These are phyloP conservation scores for Neonectria magnoliae DNA, from an alignment of 2,329 filamentous ascomycete species.

Conservation along the genomic window DNA sequence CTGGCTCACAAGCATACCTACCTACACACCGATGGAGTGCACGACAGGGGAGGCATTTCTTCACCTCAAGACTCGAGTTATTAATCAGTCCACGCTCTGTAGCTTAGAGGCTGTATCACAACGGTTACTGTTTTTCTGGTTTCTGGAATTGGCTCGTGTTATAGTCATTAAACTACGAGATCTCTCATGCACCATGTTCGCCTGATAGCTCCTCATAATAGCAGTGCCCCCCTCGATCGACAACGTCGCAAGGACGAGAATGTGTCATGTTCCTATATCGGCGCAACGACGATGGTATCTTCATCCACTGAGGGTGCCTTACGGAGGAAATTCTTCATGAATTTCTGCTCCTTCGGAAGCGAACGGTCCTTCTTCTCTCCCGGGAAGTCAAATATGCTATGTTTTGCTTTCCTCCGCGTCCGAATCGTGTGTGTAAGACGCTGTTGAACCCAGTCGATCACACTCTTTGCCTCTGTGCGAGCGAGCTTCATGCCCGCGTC, in stretches of 20 bases:
- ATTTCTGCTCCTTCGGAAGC: constrained; percentile 57
- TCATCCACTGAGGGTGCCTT: constrained; percentile 34
- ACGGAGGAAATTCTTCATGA: constrained; percentile 60
- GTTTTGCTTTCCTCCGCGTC: constrained; percentile 66
- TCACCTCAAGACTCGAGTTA: constrained; percentile 38
- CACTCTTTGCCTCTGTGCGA: constrained; percentile 80
- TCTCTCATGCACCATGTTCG: constrained; percentile 20
- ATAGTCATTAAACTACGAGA: constrained; percentile 41
- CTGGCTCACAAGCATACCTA: constrained; percentile 25
- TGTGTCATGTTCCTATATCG: constrained; percentile 3
- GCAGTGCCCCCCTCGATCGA: background rate
- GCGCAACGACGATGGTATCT: constrained; percentile 36
- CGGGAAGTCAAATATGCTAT: constrained; percentile 59
- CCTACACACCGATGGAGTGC: constrained; percentile 31
- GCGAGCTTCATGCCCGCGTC: constrained; percentile 78
- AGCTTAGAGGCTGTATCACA: constrained; percentile 50
- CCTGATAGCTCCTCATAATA: background rate
- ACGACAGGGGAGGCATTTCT: constrained; percentile 33
- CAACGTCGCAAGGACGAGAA: background rate
- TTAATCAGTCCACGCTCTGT: constrained; percentile 42
- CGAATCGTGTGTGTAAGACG: constrained; percentile 77
- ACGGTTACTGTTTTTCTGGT: constrained; percentile 40
- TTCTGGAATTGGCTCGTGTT: constrained; percentile 37
- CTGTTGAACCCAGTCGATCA: constrained; percentile 78
- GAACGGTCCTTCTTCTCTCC: constrained; percentile 50